Base-by-base conservation (phyloP, 2,329 filamentous ascomycete species). In the Fusarium miscanthi region DNA sequence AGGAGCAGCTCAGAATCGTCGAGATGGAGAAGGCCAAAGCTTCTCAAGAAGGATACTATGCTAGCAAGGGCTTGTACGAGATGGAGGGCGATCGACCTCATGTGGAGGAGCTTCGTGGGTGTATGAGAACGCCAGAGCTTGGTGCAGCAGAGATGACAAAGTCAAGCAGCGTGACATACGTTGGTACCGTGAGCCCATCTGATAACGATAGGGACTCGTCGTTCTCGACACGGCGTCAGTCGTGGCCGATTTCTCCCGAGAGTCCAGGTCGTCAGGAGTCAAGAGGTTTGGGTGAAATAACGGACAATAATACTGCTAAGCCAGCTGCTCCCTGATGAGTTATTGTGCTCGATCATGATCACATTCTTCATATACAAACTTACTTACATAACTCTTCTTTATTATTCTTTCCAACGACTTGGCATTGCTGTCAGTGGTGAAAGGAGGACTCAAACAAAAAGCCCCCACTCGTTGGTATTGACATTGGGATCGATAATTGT, bases 21-120 rank as follows among this genome's bases (percentile, higher is more conserved):
- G 56, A 72, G 37, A 56, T 51, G 3, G 56, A 54, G 16, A 56
- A 63, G 7, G 33, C 57, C 13, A 42, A 30, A 17, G 30, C 42
- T 8, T 23, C 53, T 1, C 45, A 63, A 5, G 25, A 57, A 13
- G 38, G 31, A 4, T 25, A 62, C 38, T 62, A 42, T 31, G 42
- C 52, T 4, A 62, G 43, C 40, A 53, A 51, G 11, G 54, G 40
- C 3, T 30, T 73, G 14, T 70, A 63, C n/a, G 75, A 77, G 60
- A 77, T 77, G 75, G 75, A 77, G 25, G 75, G 75, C 8, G 72
- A 76, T 37, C 60, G 73, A 37, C 70, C 74, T 16, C 59, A 67
- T 9, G 53, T 52, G 5, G 63, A 69, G 19, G 75, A 77, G 49
- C 43, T 77, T 21, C 70, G 74, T 30, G 75, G 73, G 17, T 51